Evolutionary conservation across 768 basidiomycete species (phyloP), one percentile per base, ranked within the genome.

Genomic region (Lyophyllum decastes): DNA sequence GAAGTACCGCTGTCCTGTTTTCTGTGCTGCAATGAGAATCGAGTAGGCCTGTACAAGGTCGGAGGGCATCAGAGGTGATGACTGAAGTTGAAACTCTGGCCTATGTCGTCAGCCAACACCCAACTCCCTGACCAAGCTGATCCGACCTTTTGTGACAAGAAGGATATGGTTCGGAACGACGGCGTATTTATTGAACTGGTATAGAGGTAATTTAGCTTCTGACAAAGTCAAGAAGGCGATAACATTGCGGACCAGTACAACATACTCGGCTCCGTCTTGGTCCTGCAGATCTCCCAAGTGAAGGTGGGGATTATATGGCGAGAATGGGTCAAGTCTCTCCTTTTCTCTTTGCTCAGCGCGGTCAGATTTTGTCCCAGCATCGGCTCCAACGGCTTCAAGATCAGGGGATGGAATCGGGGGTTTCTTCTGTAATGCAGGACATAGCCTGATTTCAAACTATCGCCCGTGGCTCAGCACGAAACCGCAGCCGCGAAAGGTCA

Each of bases 361-460:
- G 44, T 70, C 68, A 27, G 67, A 41, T 60, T 72, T 61, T 54
- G 54, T 63, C 54, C 59, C 50, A 55, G 66, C 60, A 57, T 69
- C 68, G 45, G 56, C 64, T 11, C 59, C 61, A 19, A 76, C 77
- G 46, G 56, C 64, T 8, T 59, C 61, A 21, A 76, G 77, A 50
- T 78, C 72, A 43, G 77, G 78, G 33, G 78, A 78, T 26, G 78
- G 78, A n/a, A 76, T 75, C 25, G 67, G 66, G 2, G 86, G 83
- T 70, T 97, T 98, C 65, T 92, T 82, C 64, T 89, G 87, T 41
- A 98, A 75, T 0, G 94, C 90, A 12, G 93, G 90, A 64, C 94
- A 97, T 40, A 92, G 72, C 59, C 90, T 82, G 56, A 98, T 83
- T 73, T 96, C 84, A 70, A 92, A 97, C 95, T 97, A 66, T 11